A percentile compares a stretch with the other conserved stretches of the same genome.
Evolutionary conservation across 176 grass and related monocot genomes (phyloP).

Genomic region (Musa schizocarpa): DNA sequence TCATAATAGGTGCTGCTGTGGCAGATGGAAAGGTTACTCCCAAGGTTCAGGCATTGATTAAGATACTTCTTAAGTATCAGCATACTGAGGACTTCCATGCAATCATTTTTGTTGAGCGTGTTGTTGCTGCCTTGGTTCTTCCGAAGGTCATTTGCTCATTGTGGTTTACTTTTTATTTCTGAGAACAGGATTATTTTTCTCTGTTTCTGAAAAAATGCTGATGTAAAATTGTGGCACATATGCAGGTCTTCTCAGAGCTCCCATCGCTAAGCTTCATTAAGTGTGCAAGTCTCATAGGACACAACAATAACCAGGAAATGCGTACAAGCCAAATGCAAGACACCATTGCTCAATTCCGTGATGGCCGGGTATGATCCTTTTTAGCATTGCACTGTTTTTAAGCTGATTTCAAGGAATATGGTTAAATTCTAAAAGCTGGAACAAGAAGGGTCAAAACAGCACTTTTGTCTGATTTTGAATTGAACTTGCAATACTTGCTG

Average conservation of each 20-base stretch:
- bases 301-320: conserved; percentile 99
- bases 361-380: conserved; percentile 74
- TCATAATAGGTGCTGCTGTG: conserved; percentile 81
- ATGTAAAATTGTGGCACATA: neutral
- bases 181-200: neutral
- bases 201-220: neutral
- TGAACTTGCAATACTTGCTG: neutral
- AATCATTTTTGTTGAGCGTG: conserved; percentile 97
- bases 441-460: neutral
- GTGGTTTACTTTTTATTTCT: neutral
- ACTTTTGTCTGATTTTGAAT: neutral
- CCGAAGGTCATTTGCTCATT: conserved; percentile 49
- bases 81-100: conserved; percentile 95
- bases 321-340: conserved; percentile 96
- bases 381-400: neutral
- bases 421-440: neutral
- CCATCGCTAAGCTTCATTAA: conserved; percentile 82
- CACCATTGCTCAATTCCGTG: conserved; percentile 90
- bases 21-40: conserved; percentile 98
- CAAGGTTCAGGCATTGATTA: conserved; percentile 85
- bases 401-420: neutral
- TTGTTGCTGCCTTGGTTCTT: conserved; percentile 93
- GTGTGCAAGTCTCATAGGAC: conserved; percentile 92
- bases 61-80: conserved; percentile 97
- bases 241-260: conserved; percentile 83